Conservation (phyloP, 2,329 filamentous ascomycete genomes). For the Exophiala aquamarina region DNA sequence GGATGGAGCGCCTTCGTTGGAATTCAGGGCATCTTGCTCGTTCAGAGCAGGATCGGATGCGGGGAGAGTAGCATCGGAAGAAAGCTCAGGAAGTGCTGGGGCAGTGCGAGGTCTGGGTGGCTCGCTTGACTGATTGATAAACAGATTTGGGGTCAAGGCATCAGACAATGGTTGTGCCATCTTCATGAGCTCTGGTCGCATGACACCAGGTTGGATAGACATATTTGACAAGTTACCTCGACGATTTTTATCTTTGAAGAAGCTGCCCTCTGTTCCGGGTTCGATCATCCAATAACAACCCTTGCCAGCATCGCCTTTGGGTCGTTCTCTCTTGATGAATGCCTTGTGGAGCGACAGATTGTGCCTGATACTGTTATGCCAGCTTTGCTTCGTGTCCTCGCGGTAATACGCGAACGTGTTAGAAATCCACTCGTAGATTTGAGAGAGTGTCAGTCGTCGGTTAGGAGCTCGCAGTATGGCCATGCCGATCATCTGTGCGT, state of each 20-base stretch:
- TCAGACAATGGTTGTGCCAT: slow-evolving; percentile 25
- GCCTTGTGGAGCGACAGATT: slow-evolving; percentile 96
- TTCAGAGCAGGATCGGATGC: slow-evolving; percentile 64
- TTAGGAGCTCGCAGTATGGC: slow-evolving; percentile 85
- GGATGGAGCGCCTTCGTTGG: slow-evolving; percentile 30
- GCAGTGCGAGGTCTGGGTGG: slow-evolving; percentile 31
- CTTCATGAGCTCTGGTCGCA: slow-evolving; percentile 21
- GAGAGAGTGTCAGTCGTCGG: slow-evolving; percentile 80
- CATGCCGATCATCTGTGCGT: slow-evolving; percentile 94
- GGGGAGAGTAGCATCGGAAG: slow-evolving; percentile 75
- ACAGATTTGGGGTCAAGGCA: slow-evolving; percentile 22
- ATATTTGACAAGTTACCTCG: slow-evolving; percentile 37
- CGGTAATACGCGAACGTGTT: slow-evolving; percentile 89
- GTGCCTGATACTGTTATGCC: slow-evolving; percentile 99
- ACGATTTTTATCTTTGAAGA: slow-evolving; percentile 77
- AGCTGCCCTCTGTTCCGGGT: slow-evolving; percentile 82
- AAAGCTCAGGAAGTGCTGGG: slow-evolving; percentile 53
- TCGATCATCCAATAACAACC: slow-evolving; percentile 97
- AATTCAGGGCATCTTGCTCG: slow-evolving; percentile 52
- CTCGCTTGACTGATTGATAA: slow-evolving; percentile 33
- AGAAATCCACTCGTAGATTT: slow-evolving; percentile 99
- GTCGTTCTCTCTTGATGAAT: slow-evolving; percentile 91
- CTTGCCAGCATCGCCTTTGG: slow-evolving; percentile 96
- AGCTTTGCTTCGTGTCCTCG: slow-evolving; percentile 70
- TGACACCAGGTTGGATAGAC: slow-evolving; percentile 39